These are phyloP conservation scores for Gastrolobium bilobum DNA, from an alignment of 306 rosid species.

Conservation along the genomic window DNA sequence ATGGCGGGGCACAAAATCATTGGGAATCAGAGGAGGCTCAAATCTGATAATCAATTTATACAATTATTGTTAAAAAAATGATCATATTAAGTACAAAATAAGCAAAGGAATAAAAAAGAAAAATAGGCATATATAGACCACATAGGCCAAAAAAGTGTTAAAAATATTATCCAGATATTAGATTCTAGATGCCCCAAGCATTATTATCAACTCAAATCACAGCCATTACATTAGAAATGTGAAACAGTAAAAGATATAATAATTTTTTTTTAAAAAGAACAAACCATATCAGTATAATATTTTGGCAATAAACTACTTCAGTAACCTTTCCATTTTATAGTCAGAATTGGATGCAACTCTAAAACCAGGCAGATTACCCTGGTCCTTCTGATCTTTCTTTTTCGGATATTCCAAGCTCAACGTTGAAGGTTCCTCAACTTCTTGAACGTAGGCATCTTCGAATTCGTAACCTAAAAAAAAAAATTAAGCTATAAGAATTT, in stretches of 20 bases:
- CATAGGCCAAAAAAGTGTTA: constrained; percentile 18
- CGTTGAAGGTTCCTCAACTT: constrained; percentile 75
- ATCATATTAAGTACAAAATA: constrained; percentile 29
- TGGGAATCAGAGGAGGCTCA: constrained; percentile 85
- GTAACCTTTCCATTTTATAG: constrained; percentile 81
- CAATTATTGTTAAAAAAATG: constrained; percentile 41
- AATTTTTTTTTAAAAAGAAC: constrained; percentile 10
- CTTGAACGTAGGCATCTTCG: constrained; percentile 80
- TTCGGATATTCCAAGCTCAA: constrained; percentile 64
- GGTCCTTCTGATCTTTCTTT: constrained; percentile 62
- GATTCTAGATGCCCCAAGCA: constrained; percentile 17
- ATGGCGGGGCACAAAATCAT: constrained; percentile 83
- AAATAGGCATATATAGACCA: constrained; percentile 27
- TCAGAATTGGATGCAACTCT: constrained; percentile 80
- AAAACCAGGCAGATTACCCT: constrained; percentile 77
- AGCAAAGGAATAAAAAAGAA: constrained; percentile 36
- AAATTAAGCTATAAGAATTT: constrained; percentile 36
- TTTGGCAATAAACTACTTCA: constrained; percentile 36
- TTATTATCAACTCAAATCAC: constrained; percentile 28
- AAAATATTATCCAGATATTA: constrained; percentile 35
- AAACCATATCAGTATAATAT: constrained; percentile 14
- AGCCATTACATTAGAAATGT: constrained; percentile 38
- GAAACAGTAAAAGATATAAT: constrained; percentile 10
- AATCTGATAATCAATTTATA: constrained; percentile 67
- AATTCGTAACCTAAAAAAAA: constrained; percentile 71